Evolutionary conservation across 352 stramenopile species (phyloP).

Genomic region (Phytophthora agathidicida): DNA sequence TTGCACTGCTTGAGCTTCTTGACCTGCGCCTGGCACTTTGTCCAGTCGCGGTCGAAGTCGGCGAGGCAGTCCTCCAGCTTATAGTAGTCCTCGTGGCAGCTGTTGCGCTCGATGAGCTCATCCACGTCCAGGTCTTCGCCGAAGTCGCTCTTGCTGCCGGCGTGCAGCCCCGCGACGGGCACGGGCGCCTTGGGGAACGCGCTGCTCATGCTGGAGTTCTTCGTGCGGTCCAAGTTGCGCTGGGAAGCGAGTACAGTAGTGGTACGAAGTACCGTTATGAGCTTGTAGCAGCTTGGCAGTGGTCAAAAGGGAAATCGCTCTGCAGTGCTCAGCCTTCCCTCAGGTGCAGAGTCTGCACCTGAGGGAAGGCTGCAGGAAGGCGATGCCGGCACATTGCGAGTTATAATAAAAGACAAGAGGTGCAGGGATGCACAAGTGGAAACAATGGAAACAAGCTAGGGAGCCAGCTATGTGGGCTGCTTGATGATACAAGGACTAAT

Average conservation of each 20-base stretch:
- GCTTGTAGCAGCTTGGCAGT: no score
- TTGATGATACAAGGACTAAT: no score
- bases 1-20: conserved; percentile 85
- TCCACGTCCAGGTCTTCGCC: conserved; percentile 80
- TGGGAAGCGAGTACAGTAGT: no score
- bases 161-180: conserved; percentile 68
- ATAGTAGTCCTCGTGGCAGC: conserved; percentile 86
- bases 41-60: conserved; percentile 86
- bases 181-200: conserved; percentile 28
- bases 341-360: no score
- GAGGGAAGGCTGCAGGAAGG: no score
- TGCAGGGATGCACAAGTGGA: no score
- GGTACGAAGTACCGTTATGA: no score
- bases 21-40: conserved; percentile 83
- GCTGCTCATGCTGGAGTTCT: conserved; percentile 27
- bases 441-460: no score
- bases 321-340: no score
- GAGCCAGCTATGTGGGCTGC: background rate
- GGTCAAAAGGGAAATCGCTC: no score
- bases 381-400: no score
- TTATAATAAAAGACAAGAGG: no score
- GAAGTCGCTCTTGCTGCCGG: conserved; percentile 85
- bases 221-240: background rate
- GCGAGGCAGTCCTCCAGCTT: conserved; percentile 86
- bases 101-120: conserved; percentile 87